A percentile compares a stretch with the other conserved stretches of the same genome.
Conservation (phyloP, 495 filamentous ascomycete genomes). For the Xylaria acuta region DNA sequence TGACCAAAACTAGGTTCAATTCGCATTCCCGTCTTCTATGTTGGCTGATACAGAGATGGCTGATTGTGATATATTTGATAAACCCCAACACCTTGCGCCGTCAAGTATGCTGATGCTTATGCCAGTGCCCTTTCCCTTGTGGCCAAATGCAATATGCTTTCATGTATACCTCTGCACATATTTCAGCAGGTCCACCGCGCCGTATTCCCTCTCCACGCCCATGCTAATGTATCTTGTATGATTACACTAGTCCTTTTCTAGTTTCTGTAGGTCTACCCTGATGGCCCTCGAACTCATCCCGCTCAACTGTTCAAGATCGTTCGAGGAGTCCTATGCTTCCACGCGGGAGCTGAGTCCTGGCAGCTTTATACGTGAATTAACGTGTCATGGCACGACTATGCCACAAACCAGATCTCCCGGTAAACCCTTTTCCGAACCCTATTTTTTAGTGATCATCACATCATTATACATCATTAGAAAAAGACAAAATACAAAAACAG, state of each 20-base stretch:
- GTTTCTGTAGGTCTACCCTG: background rate
- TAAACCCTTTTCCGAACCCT: slow-evolving; percentile 10
- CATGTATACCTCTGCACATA: slow-evolving; percentile 14
- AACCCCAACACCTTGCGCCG: slow-evolving; percentile 24
- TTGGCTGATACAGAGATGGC: background rate
- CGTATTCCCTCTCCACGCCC: background rate
- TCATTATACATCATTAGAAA: slow-evolving; percentile 25
- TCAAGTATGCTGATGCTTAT: slow-evolving; percentile 24
- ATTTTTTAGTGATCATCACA: slow-evolving; percentile 19
- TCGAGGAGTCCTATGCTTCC: background rate
- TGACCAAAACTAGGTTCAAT: background rate
- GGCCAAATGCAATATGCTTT: slow-evolving; percentile 18
- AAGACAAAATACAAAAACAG: slow-evolving; percentile 16
- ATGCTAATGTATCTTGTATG: slow-evolving; percentile 5
- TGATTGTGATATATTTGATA: slow-evolving; percentile 6
- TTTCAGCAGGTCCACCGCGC: background rate
- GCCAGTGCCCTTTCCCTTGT: background rate
- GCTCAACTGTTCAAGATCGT: background rate
- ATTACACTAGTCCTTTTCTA: background rate
- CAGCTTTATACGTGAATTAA: slow-evolving; percentile 9
- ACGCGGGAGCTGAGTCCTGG: background rate
- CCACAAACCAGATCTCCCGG: background rate
- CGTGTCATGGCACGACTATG: background rate
- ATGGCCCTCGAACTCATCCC: background rate
- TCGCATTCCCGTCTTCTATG: background rate